Conservation (phyloP, 2,329 filamentous ascomycete genomes). For the Hypoxylon sp. region DNA sequence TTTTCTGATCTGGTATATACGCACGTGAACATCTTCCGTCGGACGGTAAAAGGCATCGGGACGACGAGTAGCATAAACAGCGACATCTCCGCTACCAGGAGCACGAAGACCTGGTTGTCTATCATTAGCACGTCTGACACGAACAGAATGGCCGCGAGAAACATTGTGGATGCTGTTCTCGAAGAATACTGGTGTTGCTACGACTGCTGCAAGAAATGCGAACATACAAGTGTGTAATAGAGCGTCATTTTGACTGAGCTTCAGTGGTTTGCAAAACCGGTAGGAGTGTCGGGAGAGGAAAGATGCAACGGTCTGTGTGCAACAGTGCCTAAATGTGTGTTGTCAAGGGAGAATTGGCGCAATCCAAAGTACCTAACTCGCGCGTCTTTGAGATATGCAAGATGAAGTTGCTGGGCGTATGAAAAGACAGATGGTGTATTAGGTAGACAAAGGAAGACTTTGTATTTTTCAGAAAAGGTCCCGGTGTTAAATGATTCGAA, state of each 20-base stretch:
- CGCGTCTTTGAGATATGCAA: conserved; percentile 25
- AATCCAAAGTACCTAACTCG: neutral
- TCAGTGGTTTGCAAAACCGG: conserved; percentile 11
- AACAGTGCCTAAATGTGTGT: conserved; percentile 39
- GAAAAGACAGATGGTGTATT: conserved; percentile 4
- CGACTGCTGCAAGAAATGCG: conserved; percentile 4
- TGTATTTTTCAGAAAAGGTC: conserved; percentile 16
- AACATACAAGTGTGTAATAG: conserved; percentile 65
- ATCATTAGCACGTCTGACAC: conserved; percentile 47
- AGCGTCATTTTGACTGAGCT: conserved; percentile 62
- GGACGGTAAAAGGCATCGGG: conserved; percentile 88
- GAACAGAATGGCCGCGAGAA: conserved; percentile 1
- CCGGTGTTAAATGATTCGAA: conserved; percentile 37
- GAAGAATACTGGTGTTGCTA: neutral
- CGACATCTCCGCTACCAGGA: conserved; percentile 86
- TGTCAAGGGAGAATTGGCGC: conserved; percentile 41
- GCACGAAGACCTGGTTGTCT: conserved; percentile 78
- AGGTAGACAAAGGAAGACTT: neutral
- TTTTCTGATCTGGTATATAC: conserved; percentile 48
- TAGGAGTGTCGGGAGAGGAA: conserved; percentile 29
- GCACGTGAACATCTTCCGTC: conserved; percentile 85
- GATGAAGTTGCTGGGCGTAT: conserved; percentile 29
- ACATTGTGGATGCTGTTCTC: conserved; percentile 6
- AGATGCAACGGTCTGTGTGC: conserved; percentile 19
- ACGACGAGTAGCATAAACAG: conserved; percentile 86